Percentiles rank a stretch among this genome's conserved stretches.
Conservation (phyloP, 352 stramenopile genomes). For the Phytopythium vexans region DNA sequence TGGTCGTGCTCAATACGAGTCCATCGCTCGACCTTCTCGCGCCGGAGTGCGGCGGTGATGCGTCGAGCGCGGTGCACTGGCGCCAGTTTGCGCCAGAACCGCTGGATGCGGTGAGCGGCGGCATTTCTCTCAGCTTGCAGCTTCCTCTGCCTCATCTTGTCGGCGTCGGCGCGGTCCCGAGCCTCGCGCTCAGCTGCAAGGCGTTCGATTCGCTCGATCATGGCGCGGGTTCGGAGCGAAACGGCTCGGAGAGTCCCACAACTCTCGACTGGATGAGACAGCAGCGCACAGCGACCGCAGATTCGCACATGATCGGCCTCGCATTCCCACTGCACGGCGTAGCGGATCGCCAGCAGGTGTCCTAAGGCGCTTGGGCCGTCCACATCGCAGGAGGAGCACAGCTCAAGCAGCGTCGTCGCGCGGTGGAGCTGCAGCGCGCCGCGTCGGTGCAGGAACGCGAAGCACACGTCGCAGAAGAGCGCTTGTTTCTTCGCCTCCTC, state of each 20-base stretch:
- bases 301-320: constrained; percentile 22
- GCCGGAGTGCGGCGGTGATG: constrained; percentile 11
- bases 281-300: constrained; percentile 37
- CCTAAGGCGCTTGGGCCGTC: constrained; percentile 11
- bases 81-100: constrained; percentile 38
- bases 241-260: constrained; percentile 35
- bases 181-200: constrained; percentile 35
- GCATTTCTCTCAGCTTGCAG: constrained; percentile 23
- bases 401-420: constrained; percentile 34
- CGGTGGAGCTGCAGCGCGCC: constrained; percentile 42
- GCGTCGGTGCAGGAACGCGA: constrained; percentile 46
- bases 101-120: constrained; percentile 36
- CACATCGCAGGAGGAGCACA: constrained; percentile 31
- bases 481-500: constrained; percentile 15
- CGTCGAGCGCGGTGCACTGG: constrained; percentile 34
- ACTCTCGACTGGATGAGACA: constrained; percentile 36
- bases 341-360: constrained; percentile 3
- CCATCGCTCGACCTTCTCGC: constrained; percentile 34
- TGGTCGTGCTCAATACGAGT: constrained; percentile 30
- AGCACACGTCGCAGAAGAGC: constrained; percentile 68
- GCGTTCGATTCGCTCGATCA: constrained; percentile 31
- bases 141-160: constrained; percentile 30
- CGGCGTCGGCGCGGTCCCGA: constrained; percentile 39
- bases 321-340: constrained; percentile 51
- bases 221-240: constrained; percentile 33